phyloP scores from a whole-genome alignment of 768 basidiomycete genomes.

The Macrolepiota dolichaula region DNA sequence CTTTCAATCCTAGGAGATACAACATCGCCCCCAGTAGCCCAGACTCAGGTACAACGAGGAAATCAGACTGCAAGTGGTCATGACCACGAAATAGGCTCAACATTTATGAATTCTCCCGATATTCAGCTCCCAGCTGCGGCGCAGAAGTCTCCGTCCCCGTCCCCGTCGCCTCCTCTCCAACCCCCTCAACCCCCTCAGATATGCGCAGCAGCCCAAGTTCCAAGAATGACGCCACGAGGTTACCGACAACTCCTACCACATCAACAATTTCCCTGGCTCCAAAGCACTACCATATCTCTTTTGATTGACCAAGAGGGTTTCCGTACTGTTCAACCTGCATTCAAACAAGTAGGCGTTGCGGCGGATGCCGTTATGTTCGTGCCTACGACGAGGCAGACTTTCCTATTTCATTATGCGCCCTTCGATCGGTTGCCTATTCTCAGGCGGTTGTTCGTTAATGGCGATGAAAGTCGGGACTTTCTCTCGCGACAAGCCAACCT shows the following conservation, averaged over 20 bases:
- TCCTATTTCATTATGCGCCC: slow-evolving; percentile 69
- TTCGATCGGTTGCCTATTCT: slow-evolving; percentile 68
- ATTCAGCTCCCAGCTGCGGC: neutral
- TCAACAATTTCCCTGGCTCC: too few relatives aligned
- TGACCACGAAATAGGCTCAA: neutral
- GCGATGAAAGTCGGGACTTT: slow-evolving; percentile 69
- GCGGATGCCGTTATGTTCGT: slow-evolving; percentile 61
- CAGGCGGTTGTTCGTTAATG: slow-evolving; percentile 62
- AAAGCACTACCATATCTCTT: slow-evolving; percentile 40
- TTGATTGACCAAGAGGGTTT: slow-evolving; percentile 87
- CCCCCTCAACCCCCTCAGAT: too few relatives aligned
- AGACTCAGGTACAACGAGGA: neutral
- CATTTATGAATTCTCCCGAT: neutral
- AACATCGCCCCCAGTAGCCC: neutral
- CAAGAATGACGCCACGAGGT: too few relatives aligned
- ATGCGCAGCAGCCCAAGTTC: too few relatives aligned
- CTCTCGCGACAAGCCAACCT: slow-evolving; percentile 28
- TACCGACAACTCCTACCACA: too few relatives aligned
- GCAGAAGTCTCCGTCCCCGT: neutral
- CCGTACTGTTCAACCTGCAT: slow-evolving; percentile 54
- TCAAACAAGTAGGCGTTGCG: slow-evolving; percentile 52
- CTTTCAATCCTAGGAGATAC: neutral
- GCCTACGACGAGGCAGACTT: slow-evolving; percentile 54
- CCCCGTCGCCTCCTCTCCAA: too few relatives aligned
- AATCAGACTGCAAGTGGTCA: neutral